Evolutionary conservation across 2,329 filamentous ascomycete species (phyloP).

Genomic region (Colletotrichum noveboracense): DNA sequence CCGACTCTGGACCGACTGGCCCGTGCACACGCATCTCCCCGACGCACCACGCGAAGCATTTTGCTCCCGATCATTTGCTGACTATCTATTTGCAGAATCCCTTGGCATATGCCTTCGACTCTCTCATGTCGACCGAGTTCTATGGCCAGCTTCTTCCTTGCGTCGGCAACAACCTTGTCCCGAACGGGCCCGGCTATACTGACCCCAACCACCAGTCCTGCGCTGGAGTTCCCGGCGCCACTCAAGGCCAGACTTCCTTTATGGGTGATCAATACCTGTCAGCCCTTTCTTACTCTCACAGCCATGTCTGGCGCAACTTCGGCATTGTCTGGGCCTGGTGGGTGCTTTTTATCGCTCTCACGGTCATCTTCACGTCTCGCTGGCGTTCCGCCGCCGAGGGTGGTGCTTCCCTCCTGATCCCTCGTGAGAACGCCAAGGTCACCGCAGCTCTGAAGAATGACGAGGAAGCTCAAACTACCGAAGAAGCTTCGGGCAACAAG

Average conservation of each 20-base stretch:
- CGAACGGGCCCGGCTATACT: slow-evolving; percentile 52
- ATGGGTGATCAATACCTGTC: slow-evolving; percentile 64
- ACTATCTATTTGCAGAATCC: slow-evolving; percentile 44
- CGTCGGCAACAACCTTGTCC: slow-evolving; percentile 54
- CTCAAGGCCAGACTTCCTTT: slow-evolving; percentile 51
- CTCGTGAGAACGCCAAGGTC: slow-evolving; percentile 59
- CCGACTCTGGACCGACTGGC: too few species aligned
- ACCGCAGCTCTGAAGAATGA: slow-evolving; percentile 39
- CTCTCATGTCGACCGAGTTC: slow-evolving; percentile 74
- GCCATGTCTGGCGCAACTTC: slow-evolving; percentile 64
- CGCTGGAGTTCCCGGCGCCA: slow-evolving; percentile 62
- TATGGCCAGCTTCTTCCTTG: slow-evolving; percentile 59
- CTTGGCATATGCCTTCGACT: slow-evolving; percentile 73
- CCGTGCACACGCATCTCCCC: too few species aligned
- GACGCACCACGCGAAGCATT: too few species aligned
- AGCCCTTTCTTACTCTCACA: slow-evolving; percentile 57
- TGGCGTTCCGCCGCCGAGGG: slow-evolving; percentile 61
- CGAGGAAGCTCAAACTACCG: slow-evolving; percentile 50
- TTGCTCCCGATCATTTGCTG: too few species aligned
- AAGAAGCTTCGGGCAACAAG: slow-evolving; percentile 29
- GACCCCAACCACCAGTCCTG: slow-evolving; percentile 53
- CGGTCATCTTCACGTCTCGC: slow-evolving; percentile 59
- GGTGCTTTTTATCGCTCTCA: slow-evolving; percentile 62
- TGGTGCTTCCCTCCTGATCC: slow-evolving; percentile 63
- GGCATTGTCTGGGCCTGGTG: slow-evolving; percentile 69